Conservation (phyloP, 306 rosid species). For the Lupinus albus region DNA sequence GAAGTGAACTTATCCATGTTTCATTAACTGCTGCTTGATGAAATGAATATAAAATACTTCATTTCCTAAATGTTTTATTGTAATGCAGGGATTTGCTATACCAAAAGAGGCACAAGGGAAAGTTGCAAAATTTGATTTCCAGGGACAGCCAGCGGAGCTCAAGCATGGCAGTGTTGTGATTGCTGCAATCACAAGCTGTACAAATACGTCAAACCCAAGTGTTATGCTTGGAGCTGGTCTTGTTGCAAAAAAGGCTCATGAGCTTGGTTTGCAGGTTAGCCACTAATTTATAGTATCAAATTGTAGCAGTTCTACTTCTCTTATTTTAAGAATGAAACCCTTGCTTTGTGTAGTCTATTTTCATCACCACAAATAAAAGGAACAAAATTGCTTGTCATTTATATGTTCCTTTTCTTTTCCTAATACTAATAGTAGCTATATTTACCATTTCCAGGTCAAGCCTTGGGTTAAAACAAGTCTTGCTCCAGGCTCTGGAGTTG, state of each 20-base stretch:
- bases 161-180: conserved; percentile 89
- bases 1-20: conserved; percentile 31
- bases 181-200: conserved; percentile 97
- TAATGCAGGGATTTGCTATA: conserved; percentile 79
- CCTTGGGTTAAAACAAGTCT: conserved; percentile 99
- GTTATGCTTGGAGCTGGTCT: conserved; percentile 99
- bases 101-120: conserved; percentile 83
- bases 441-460: conserved; percentile 61
- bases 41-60: conserved; percentile 28
- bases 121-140: conserved; percentile 77
- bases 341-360: not conserved
- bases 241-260: conserved; percentile 87
- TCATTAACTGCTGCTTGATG: conserved; percentile 24
- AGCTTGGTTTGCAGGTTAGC: conserved; percentile 83
- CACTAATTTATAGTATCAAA: conserved; percentile 28
- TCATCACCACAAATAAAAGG: conserved; percentile 6
- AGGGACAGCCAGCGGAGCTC: conserved; percentile 88
- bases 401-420: not conserved
- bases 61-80: conserved; percentile 25
- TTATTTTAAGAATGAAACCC: not conserved
- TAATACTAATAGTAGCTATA: too few relatives aligned
- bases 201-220: conserved; percentile 94
- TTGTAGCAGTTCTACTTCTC: not conserved
- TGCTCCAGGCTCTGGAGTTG: conserved; percentile 98
- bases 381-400: not conserved